These are phyloP conservation scores for Metarhizium humberi DNA, from an alignment of 2,329 filamentous ascomycete species.

Conservation along the genomic window DNA sequence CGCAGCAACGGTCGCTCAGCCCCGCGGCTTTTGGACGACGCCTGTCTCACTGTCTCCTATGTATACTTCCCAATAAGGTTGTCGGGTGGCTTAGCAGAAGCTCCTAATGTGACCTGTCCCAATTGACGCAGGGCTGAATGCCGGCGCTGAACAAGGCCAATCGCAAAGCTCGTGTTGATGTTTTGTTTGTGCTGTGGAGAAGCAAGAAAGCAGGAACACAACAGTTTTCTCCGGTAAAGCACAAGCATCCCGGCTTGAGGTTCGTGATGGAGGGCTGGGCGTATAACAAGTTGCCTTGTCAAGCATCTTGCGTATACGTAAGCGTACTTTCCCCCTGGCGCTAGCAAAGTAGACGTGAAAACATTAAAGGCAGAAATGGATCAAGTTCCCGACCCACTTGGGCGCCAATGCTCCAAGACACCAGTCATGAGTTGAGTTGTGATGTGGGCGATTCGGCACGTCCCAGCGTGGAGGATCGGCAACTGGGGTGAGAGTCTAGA, in stretches of 20 bases:
- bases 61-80: neutral
- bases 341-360: too few species aligned
- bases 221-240: neutral
- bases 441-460: neutral
- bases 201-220: neutral
- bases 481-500: neutral
- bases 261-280: too few species aligned
- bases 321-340: too few species aligned
- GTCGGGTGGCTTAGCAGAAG: neutral
- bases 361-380: too few species aligned
- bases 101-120: neutral
- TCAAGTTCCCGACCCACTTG: too few species aligned
- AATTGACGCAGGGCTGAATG: neutral
- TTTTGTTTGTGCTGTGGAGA: neutral
- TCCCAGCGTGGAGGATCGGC: neutral
- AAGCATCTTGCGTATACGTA: too few species aligned
- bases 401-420: too few species aligned
- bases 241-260: neutral
- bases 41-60: neutral
- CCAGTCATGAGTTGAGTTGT: neutral
- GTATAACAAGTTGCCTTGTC: neutral
- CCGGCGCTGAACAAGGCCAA: neutral
- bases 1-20: neutral
- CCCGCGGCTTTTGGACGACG: neutral
- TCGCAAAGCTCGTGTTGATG: neutral